Conservation (phyloP, 2,329 filamentous ascomycete genomes). For the Pezicula radicicola region DNA sequence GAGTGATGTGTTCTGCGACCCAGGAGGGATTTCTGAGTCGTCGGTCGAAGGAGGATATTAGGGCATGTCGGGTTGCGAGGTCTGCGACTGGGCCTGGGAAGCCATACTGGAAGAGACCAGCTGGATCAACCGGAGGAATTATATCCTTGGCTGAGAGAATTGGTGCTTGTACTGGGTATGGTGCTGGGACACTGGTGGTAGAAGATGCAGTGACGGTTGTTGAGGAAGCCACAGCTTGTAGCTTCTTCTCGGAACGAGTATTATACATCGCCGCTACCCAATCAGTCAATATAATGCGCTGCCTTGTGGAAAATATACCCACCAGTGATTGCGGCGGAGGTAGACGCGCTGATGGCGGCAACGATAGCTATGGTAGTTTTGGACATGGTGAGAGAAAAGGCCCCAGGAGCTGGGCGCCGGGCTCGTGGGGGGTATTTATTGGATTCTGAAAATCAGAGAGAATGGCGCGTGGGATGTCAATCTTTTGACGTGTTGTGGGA, state of each 20-base stretch:
- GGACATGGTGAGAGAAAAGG: conserved; percentile 56
- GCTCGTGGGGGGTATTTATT: conserved; percentile 15
- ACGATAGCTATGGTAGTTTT: conserved; percentile 75
- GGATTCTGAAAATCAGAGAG: neutral
- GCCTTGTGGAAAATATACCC: no score
- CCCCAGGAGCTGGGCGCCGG: neutral
- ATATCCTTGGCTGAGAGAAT: conserved; percentile 22
- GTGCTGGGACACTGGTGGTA: conserved; percentile 23
- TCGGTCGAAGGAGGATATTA: conserved; percentile 88
- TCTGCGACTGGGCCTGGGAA: conserved; percentile 91
- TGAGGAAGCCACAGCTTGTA: conserved; percentile 26
- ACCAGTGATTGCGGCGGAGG: conserved; percentile 67
- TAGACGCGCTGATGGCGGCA: conserved; percentile 72
- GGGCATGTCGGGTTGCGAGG: conserved; percentile 69
- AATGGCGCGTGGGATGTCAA: neutral
- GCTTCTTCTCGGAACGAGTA: conserved; percentile 47
- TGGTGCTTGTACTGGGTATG: conserved; percentile 25
- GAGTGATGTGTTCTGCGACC: conserved; percentile 96
- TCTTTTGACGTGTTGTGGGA: neutral
- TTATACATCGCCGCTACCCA: conserved; percentile 56
- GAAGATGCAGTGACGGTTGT: conserved; percentile 18
- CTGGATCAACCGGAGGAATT: conserved; percentile 63
- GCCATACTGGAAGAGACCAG: conserved; percentile 79
- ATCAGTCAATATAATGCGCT: no score
- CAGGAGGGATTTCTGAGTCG: conserved; percentile 88